These are phyloP conservation scores for Saksenaea vasiformis DNA, from an alignment of 371 early-diverging fungal species.

Conservation along the genomic window DNA sequence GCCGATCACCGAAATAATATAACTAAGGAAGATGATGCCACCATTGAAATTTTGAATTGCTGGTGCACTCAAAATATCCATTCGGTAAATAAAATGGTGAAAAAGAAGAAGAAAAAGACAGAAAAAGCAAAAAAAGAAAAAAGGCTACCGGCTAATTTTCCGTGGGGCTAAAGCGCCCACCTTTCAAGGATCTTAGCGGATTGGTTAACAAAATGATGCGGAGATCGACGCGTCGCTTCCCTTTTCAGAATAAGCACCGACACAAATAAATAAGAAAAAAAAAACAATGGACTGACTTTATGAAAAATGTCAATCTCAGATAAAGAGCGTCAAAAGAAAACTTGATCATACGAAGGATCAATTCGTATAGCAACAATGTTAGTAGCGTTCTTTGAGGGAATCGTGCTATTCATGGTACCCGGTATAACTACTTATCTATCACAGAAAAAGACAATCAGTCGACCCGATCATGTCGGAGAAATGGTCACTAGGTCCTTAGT, in stretches of 20 bases:
- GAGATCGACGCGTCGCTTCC: not conserved
- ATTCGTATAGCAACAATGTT: too few species aligned
- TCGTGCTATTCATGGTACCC: too few species aligned
- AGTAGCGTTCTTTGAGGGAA: too few species aligned
- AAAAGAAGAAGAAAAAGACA: not conserved
- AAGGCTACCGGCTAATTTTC: not conserved
- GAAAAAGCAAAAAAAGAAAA: not conserved
- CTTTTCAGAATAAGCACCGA: constrained; percentile 1
- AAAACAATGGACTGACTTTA: not conserved
- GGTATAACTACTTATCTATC: too few species aligned
- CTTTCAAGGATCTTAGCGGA: not conserved
- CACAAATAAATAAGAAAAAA: not conserved
- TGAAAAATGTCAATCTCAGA: too few species aligned
- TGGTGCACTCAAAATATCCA: not conserved
- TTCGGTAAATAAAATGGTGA: not conserved
- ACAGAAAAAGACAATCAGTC: too few species aligned
- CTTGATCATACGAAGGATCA: too few species aligned
- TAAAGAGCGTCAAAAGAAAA: too few species aligned
- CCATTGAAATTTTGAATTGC: constrained; percentile 25
- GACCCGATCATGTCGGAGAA: too few species aligned
- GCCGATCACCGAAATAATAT: constrained; percentile 20
- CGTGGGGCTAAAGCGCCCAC: not conserved
- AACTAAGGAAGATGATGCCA: constrained; percentile 28
- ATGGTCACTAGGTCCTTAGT: too few species aligned
- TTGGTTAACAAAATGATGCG: not conserved